phyloP scores from a whole-genome alignment of 768 basidiomycete genomes.

The Mrakia gelida region DNA sequence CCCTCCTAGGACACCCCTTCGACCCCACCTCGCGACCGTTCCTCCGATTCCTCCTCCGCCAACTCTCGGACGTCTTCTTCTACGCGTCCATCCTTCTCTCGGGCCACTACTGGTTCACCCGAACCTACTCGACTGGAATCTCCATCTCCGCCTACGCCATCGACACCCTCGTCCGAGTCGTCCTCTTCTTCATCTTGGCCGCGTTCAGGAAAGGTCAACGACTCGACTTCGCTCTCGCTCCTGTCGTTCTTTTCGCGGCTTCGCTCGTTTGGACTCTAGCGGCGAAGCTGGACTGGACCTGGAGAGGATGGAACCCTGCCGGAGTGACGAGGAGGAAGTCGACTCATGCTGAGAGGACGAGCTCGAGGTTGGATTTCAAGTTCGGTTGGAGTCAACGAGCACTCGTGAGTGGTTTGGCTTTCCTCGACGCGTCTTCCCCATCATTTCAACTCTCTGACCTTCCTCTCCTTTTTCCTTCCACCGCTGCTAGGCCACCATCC shows the following conservation, averaged over 20 bases:
- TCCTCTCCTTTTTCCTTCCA: background rate
- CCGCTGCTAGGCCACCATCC: background rate
- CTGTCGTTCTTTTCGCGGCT: background rate
- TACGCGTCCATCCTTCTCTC: background rate
- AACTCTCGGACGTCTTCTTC: background rate
- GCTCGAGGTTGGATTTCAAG: slow-evolving; percentile 6
- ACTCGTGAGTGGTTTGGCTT: background rate
- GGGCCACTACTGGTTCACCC: background rate
- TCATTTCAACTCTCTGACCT: background rate
- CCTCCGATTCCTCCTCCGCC: background rate
- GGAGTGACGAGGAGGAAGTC: slow-evolving; percentile 1
- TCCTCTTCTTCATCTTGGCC: background rate
- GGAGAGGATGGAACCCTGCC: background rate
- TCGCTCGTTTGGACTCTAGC: background rate
- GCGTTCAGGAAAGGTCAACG: slow-evolving; percentile 1
- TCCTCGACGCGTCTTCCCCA: background rate
- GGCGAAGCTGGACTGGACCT: background rate
- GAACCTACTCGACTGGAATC: background rate
- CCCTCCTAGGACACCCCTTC: background rate
- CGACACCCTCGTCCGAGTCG: background rate
- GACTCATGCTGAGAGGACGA: background rate
- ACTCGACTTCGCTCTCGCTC: background rate
- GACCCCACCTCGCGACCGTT: background rate
- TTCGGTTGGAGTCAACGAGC: slow-evolving; percentile 6
- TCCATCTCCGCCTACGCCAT: slow-evolving; percentile 1